Evolutionary conservation across 768 basidiomycete genomes (phyloP).

Genomic region (Guyanaporus albipodus): DNA sequence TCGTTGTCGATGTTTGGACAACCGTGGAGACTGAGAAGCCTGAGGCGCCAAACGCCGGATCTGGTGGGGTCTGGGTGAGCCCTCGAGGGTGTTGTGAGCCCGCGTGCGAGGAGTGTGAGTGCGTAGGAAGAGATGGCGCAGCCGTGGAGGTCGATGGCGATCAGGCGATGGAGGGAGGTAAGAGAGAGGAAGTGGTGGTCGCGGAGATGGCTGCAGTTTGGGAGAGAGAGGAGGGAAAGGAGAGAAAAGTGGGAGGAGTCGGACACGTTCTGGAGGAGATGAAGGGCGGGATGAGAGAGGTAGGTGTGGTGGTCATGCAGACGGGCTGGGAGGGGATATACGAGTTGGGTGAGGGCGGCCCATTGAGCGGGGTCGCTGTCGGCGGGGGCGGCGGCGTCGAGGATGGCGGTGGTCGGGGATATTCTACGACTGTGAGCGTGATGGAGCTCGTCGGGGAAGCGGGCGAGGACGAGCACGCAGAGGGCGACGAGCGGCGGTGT

Average conservation of each 20-base stretch:
- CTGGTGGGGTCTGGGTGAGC: conserved; percentile 6
- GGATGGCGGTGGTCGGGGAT: conserved; percentile 41
- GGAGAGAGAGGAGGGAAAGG: conserved; percentile 59
- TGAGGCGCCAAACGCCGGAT: conserved; percentile 53
- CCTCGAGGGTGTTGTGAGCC: conserved; percentile 33
- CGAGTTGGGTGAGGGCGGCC: conserved; percentile 62
- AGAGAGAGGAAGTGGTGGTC: conserved; percentile 54
- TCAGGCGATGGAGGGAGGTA: conserved; percentile 48
- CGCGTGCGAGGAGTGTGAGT: conserved; percentile 48
- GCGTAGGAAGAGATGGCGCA: conserved; percentile 52
- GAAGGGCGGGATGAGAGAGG: conserved; percentile 51
- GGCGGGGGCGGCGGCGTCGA: conserved; percentile 29
- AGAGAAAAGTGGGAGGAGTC: conserved; percentile 56
- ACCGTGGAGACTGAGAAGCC: conserved; percentile 53
- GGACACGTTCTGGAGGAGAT: conserved; percentile 54
- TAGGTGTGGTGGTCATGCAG: conserved; percentile 39
- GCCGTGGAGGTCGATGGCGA: conserved; percentile 61
- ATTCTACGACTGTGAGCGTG: conserved; percentile 37
- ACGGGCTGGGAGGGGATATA: conserved; percentile 43
- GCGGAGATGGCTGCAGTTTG: conserved; percentile 49
- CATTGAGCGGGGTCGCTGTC: conserved; percentile 55
- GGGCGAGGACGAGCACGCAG: conserved; percentile 44
- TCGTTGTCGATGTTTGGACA: conserved; percentile 48
- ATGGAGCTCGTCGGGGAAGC: conserved; percentile 37
- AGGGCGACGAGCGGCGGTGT: conserved; percentile 51